Evolutionary conservation across 306 rosid genomes (phyloP), one percentile per base, ranked within the genome.

Genomic region (Gastrolobium villosum): DNA sequence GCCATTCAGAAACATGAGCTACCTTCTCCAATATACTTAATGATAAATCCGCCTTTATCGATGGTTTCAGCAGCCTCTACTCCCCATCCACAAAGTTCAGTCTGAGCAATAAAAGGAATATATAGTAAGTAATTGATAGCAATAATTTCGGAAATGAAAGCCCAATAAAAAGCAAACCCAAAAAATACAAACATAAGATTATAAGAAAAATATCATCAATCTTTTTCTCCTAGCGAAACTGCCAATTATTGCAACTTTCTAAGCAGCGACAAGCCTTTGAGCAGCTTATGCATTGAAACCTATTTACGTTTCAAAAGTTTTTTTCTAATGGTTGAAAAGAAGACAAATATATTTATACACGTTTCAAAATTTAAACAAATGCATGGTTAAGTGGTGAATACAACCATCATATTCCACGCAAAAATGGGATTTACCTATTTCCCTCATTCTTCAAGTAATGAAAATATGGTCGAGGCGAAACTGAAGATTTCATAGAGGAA

Each of bases 21-120:
- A 94, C 99, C 99, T 94, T 94, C 99, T 70, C 99, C 97, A 77
- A 88, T 79, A 77, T 94, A 94, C 88, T 94, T 97, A 59, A 94
- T 79, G 71, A 94, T 76, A 74, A 92, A 92, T 55, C 83, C 90
- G 6, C 92, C 99, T 83, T 90, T 88, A 65, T 83, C 74, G 30
- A 94, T 79, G 28, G 79, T 39, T 85, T 94, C 99, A 10, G 89
- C 86, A 0, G 99, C 94, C 87, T 85, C 97, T 52, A 90, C 99
- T 84, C 99, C 99, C 99, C 99, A 94, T 72, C 99, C 99, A 84
- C 99, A 94, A 63, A 81, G 87, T 82, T 83, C 88, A 13, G 98
- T 94, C 99, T 94, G 93, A 68, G 78, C 15, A 40, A 49, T 56
- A 34, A 45, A 30, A 62, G 69, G 13, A 67, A 64, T 57, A 44